These are phyloP conservation scores for Neurospora pannonica DNA, from an alignment of 495 filamentous ascomycete genomes.

Conservation along the genomic window DNA sequence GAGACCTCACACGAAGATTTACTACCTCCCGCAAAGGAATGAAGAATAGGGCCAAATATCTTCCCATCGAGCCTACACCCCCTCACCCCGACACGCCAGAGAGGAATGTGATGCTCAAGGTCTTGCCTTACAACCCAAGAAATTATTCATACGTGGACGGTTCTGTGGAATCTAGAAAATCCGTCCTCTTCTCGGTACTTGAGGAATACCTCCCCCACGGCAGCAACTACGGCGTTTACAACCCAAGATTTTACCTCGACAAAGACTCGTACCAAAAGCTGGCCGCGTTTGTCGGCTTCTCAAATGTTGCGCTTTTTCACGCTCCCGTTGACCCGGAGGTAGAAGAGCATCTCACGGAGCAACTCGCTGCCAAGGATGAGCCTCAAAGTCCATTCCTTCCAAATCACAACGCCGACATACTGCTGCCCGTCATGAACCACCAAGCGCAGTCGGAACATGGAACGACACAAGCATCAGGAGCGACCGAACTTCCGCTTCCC, in stretches of 20 bases:
- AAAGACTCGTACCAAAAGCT: background rate
- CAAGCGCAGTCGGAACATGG: background rate
- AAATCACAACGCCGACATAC: background rate
- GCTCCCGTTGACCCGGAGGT: background rate
- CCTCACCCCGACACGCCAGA: background rate
- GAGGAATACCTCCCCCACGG: background rate
- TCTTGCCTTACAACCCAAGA: background rate
- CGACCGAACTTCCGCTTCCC: accelerated
- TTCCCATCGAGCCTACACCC: background rate
- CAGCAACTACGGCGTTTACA: background rate
- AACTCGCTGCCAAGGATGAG: background rate
- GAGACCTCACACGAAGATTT: background rate
- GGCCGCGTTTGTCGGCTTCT: background rate
- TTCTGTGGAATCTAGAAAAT: background rate
- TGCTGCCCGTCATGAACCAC: background rate
- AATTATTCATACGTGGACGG: background rate
- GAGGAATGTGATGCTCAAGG: background rate
- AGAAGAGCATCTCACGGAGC: background rate
- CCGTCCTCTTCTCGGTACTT: background rate
- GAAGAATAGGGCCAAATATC: background rate
- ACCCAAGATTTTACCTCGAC: background rate
- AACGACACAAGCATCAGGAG: background rate
- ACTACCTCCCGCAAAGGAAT: no score
- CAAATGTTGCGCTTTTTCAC: background rate
- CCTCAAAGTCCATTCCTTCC: background rate